phyloP scores from a whole-genome alignment of 2,329 filamentous ascomycete genomes.

The Alternaria panax region DNA sequence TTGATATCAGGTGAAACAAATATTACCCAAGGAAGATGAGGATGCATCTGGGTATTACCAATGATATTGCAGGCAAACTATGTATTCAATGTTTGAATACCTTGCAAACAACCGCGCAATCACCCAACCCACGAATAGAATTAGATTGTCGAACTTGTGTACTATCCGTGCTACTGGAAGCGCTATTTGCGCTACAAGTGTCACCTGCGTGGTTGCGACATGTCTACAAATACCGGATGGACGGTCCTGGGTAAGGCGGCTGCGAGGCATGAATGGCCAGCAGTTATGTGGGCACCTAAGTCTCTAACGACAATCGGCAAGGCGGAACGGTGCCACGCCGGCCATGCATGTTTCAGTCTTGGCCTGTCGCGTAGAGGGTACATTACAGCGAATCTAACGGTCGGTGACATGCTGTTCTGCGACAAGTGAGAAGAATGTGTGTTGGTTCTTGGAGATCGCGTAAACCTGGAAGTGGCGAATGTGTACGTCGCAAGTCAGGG shows the following conservation, averaged over 20 bases:
- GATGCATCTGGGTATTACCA: background rate
- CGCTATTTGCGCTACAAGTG: background rate
- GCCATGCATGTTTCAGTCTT: background rate
- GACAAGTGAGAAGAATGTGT: background rate
- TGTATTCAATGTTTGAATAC: background rate
- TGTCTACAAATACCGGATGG: conserved; percentile 6
- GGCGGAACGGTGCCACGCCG: background rate
- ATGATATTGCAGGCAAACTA: background rate
- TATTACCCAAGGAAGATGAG: background rate
- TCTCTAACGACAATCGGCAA: conserved; percentile 8
- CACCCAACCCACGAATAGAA: background rate
- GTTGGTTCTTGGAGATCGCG: background rate
- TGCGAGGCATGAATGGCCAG: conserved; percentile 11
- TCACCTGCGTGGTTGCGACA: conserved; percentile 6
- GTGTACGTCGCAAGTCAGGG: background rate
- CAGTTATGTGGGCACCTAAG: conserved; percentile 5
- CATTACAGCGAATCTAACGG: conserved; percentile 2
- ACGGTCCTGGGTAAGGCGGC: background rate
- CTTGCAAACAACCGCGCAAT: conserved; percentile 8
- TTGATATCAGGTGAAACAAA: background rate
- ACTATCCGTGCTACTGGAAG: background rate
- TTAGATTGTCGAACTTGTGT: background rate
- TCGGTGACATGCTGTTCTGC: background rate
- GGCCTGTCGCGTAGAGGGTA: background rate
- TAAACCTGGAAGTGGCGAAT: conserved; percentile 10